A percentile compares a stretch with the other conserved stretches of the same genome.
These are phyloP conservation scores for Phytophthora melonis DNA, from an alignment of 352 stramenopile genomes.

Conservation along the genomic window DNA sequence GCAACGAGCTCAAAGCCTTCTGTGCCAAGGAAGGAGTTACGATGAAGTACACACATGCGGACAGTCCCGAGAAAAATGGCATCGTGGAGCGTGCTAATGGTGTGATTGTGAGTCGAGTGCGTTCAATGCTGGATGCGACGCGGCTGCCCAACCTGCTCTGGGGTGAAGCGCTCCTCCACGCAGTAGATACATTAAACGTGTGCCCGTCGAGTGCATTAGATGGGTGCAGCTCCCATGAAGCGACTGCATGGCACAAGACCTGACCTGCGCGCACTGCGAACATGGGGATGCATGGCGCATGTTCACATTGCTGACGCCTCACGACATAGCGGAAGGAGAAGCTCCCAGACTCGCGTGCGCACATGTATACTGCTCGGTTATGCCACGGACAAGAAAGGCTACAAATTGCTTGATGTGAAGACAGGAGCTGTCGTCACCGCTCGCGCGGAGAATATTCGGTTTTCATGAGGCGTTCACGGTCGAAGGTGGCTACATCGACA, in stretches of 20 bases:
- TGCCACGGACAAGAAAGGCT: neutral
- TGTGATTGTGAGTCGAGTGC: neutral
- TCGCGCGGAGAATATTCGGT: neutral
- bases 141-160: constrained; percentile 4
- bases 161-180: constrained; percentile 1
- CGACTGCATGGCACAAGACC: neutral
- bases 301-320: neutral
- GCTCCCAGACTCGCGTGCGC: neutral
- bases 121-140: neutral
- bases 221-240: neutral
- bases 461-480: constrained; percentile 1
- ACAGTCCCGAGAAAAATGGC: neutral
- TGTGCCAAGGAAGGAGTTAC: neutral
- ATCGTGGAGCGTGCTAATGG: neutral
- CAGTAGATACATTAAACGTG: constrained; percentile 5
- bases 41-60: neutral
- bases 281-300: constrained; percentile 5
- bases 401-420: constrained; percentile 11
- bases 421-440: neutral
- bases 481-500: neutral
- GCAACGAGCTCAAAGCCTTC: neutral
- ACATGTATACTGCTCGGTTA: neutral
- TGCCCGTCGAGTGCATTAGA: neutral
- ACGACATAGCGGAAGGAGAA: constrained; percentile 6
- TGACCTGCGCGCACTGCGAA: neutral